Percentiles rank a stretch among this genome's conserved stretches.
These are phyloP conservation scores for Croton laevigatus DNA, from an alignment of 441 rosid genomes.

Conservation along the genomic window DNA sequence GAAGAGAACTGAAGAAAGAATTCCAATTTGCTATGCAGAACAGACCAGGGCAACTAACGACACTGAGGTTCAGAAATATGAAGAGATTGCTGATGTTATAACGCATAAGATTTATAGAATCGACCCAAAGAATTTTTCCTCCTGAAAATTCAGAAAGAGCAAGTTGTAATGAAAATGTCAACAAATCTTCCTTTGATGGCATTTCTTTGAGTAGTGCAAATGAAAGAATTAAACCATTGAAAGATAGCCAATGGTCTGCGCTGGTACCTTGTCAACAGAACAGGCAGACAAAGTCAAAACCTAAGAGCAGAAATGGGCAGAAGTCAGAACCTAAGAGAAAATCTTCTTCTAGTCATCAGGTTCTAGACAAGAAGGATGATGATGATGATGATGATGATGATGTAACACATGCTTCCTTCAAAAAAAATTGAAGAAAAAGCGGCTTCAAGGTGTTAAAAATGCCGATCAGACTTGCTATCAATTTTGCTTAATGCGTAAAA, in stretches of 20 bases:
- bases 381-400: too few relatives aligned
- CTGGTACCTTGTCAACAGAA: constrained; percentile 8
- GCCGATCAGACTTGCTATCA: background rate
- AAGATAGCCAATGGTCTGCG: too few relatives aligned
- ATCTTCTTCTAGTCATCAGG: constrained; percentile 1
- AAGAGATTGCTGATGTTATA: constrained; percentile 4
- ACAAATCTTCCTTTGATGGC: constrained; percentile 6
- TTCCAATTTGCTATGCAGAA: constrained; percentile 20
- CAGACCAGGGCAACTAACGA: constrained; percentile 13
- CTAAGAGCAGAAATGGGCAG: background rate
- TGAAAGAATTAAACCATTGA: constrained; percentile 2
- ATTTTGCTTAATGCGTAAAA: background rate
- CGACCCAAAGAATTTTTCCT: background rate
- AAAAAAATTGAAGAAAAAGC: constrained; percentile 28
- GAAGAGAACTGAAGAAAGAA: constrained; percentile 19
- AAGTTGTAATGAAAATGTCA: constrained; percentile 9
- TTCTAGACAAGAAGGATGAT: constrained; percentile 16
- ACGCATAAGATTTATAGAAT: background rate
- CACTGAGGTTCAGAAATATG: constrained; percentile 18
- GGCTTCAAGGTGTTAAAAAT: constrained; percentile 11
- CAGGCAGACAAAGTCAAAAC: constrained; percentile 2
- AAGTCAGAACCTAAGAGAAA: constrained; percentile 4
- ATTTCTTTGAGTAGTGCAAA: background rate
- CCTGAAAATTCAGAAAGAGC: constrained; percentile 15
- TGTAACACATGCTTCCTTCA: constrained; percentile 25